These are phyloP conservation scores for Ambrosia hybrid DNA, from an alignment of 140 eudicot genomes.

Conservation along the genomic window DNA sequence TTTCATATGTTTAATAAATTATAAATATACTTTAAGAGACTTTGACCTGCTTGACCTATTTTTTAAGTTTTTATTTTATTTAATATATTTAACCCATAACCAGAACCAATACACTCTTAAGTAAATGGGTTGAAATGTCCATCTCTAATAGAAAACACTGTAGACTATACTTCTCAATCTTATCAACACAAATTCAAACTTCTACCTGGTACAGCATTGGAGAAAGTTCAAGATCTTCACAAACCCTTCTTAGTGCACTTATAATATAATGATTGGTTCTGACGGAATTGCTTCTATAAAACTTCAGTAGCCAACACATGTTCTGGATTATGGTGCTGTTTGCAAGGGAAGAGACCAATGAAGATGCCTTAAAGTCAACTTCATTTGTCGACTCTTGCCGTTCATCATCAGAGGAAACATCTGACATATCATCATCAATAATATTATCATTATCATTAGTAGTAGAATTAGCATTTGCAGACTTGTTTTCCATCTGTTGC, in stretches of 20 bases:
- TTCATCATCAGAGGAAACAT: conserved; percentile 75
- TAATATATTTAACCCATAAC: not conserved
- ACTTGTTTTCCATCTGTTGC: conserved; percentile 36
- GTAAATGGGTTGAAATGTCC: not conserved
- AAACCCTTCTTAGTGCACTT: conserved; percentile 67
- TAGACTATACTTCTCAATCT: not conserved
- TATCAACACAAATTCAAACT: not conserved
- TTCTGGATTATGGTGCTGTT: conserved; percentile 67
- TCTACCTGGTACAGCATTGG: conserved; percentile 98
- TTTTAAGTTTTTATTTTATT: too few species aligned
- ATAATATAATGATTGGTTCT: conserved; percentile 81
- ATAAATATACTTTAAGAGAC: too few species aligned
- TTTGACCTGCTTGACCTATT: not conserved
- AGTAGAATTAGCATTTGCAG: conserved; percentile 21
- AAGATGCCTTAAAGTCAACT: conserved; percentile 82
- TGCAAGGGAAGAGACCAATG: conserved; percentile 79
- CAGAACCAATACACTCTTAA: not conserved
- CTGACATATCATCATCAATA: conserved; percentile 43
- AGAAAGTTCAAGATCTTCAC: conserved; percentile 91
- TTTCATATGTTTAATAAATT: not conserved
- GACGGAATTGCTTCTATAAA: conserved; percentile 71
- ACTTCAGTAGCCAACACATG: conserved; percentile 92
- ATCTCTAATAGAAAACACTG: not conserved
- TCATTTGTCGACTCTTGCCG: conserved; percentile 54
- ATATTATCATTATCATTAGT: not conserved